Percentiles rank a stretch among this genome's conserved stretches.
Conservation (phyloP, 331 rosid species). For the Acacia concinna region DNA sequence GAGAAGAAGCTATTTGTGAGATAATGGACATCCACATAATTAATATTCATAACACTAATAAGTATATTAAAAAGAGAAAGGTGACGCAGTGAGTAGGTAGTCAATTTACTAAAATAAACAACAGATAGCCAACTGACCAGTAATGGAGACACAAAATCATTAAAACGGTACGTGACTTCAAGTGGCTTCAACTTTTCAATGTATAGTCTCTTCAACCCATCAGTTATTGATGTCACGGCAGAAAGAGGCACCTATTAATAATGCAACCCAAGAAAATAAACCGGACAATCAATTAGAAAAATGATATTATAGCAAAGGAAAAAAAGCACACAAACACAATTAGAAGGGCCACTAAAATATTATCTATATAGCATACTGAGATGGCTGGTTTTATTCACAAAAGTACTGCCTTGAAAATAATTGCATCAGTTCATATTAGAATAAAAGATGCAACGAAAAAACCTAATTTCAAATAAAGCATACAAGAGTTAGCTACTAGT, state of each 20-base stretch:
- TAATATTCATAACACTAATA: too few species aligned
- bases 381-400: neutral
- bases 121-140: constrained; percentile 52
- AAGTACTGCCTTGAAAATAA: neutral
- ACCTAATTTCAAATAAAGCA: neutral
- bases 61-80: constrained; percentile 5
- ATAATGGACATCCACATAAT: too few species aligned
- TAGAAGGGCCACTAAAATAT: neutral
- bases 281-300: neutral
- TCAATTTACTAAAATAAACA: constrained; percentile 9
- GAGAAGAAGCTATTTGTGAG: too few species aligned
- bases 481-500: neutral
- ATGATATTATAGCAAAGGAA: neutral
- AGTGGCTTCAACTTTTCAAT: constrained; percentile 90
- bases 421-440: neutral
- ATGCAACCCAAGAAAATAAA: neutral
- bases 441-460: neutral
- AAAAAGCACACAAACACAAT: neutral
- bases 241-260: constrained; percentile 62
- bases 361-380: neutral
- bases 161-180: constrained; percentile 74
- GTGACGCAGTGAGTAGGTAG: neutral
- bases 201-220: constrained; percentile 87
- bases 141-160: constrained; percentile 82
- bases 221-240: constrained; percentile 77